Evolutionary conservation across 2,329 filamentous ascomycete species (phyloP).

Genomic region (Leptosphaerulina australis): DNA sequence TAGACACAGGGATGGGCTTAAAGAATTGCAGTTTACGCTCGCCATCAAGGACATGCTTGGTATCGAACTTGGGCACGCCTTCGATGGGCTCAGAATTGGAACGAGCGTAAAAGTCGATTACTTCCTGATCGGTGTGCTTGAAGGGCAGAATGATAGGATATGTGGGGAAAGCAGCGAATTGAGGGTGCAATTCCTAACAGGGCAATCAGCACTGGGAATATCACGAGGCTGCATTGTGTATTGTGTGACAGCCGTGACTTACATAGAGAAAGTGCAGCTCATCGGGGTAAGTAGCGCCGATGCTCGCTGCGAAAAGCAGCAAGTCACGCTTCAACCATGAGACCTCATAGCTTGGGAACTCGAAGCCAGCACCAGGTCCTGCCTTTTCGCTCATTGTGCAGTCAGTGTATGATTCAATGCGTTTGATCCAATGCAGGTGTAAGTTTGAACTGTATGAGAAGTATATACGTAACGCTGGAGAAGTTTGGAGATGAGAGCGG

Average conservation of each 20-base stretch:
- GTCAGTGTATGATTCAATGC: background rate
- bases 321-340: constrained; percentile 88
- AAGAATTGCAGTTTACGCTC: constrained; percentile 80
- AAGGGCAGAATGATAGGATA: constrained; percentile 85
- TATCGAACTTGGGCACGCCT: constrained; percentile 76
- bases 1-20: constrained; percentile 75
- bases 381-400: constrained; percentile 43
- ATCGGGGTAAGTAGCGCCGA: constrained; percentile 76
- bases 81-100: constrained; percentile 72
- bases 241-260: constrained; percentile 40
- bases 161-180: constrained; percentile 87
- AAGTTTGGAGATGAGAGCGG: constrained; percentile 30
- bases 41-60: constrained; percentile 77
- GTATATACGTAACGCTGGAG: constrained; percentile 5
- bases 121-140: constrained; percentile 76
- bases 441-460: background rate
- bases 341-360: constrained; percentile 77
- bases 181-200: constrained; percentile 78
- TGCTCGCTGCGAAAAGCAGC: constrained; percentile 87
- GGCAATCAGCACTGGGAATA: background rate
- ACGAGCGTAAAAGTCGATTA: constrained; percentile 81
- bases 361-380: constrained; percentile 69
- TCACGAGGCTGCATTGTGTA: background rate
- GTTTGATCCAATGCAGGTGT: background rate
- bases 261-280: constrained; percentile 95